Percentiles rank a stretch among this genome's conserved stretches.
phyloP scores from a whole-genome alignment of 1,284 basidiomycete species.

The Cystobasidium pallidum region DNA sequence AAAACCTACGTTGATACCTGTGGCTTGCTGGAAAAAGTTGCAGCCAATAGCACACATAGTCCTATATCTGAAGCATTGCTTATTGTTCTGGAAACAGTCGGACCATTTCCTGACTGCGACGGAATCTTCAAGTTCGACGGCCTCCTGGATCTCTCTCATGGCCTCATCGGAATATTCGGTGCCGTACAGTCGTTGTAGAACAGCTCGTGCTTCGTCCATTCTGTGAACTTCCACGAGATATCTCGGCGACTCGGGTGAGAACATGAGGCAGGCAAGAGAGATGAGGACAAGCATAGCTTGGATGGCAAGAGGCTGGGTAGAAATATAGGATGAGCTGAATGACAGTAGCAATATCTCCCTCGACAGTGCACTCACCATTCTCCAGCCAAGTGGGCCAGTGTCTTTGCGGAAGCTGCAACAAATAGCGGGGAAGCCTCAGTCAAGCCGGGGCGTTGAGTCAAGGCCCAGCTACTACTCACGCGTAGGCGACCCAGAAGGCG shows the following conservation, averaged over 20 bases:
- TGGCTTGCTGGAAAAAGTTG: conserved; percentile 51
- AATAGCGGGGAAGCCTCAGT: too few species aligned
- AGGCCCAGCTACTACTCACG: conserved; percentile 14
- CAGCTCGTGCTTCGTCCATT: conserved; percentile 45
- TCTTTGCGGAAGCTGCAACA: conserved; percentile 25
- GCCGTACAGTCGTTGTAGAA: conserved; percentile 48
- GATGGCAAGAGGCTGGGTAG: conserved; percentile 45
- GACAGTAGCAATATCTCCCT: background rate
- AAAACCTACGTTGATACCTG: conserved; percentile 46
- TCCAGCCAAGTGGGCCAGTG: conserved; percentile 38
- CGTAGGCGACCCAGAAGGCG: conserved; percentile 46
- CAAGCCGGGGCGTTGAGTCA: too few species aligned
- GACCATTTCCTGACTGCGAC: conserved; percentile 46
- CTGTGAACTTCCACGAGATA: conserved; percentile 48
- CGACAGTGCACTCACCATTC: conserved; percentile 13
- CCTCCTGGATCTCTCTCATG: conserved; percentile 49
- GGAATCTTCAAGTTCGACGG: conserved; percentile 49
- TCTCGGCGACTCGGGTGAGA: conserved; percentile 50
- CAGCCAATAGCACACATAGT: conserved; percentile 47
- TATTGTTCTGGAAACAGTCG: conserved; percentile 48
- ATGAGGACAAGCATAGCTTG: conserved; percentile 47
- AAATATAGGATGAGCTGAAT: background rate
- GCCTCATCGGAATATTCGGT: conserved; percentile 46
- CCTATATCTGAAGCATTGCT: conserved; percentile 52
- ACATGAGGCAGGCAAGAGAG: conserved; percentile 48